phyloP scores from a whole-genome alignment of 2,329 filamentous ascomycete genomes.

The Penicillium brevicompactum region DNA sequence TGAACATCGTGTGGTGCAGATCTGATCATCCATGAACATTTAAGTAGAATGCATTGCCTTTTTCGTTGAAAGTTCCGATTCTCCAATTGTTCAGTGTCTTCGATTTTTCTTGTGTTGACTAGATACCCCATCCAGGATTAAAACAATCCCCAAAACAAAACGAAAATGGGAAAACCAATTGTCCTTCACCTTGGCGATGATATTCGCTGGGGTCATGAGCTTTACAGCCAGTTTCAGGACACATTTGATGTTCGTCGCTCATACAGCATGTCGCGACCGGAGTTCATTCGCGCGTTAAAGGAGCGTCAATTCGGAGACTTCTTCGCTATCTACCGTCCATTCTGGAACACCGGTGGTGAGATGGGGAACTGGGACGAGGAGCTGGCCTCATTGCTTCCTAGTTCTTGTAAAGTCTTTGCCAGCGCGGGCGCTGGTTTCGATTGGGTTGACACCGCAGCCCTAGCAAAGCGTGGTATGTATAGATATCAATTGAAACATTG shows the following conservation, averaged over 20 bases:
- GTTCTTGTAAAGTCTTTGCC: slow-evolving; percentile 58
- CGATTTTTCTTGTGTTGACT: not conserved
- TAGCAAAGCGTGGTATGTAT: slow-evolving; percentile 61
- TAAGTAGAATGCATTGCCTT: not conserved
- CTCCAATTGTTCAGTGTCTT: not conserved
- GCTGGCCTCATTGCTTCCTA: slow-evolving; percentile 57
- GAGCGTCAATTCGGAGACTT: slow-evolving; percentile 43
- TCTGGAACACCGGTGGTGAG: slow-evolving; percentile 66
- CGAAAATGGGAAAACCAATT: slow-evolving; percentile 34
- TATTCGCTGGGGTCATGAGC: slow-evolving; percentile 52
- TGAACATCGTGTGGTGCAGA: not conserved
- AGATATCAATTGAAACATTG: slow-evolving; percentile 1
- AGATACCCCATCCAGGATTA: not conserved
- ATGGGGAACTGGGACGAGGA: slow-evolving; percentile 67
- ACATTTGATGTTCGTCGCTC: slow-evolving; percentile 40
- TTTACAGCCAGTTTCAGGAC: slow-evolving; percentile 43
- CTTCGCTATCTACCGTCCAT: slow-evolving; percentile 59
- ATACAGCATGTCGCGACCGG: slow-evolving; percentile 40
- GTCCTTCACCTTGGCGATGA: slow-evolving; percentile 51
- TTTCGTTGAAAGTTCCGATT: not conserved
- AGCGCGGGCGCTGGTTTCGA: slow-evolving; percentile 65
- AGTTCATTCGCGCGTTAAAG: slow-evolving; percentile 47
- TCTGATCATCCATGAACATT: not conserved
- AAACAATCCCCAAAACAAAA: not conserved
- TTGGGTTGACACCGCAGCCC: slow-evolving; percentile 61